Base-by-base conservation (phyloP, 1,139 yeast genomes). In the Yamadazyma dushanensis region DNA sequence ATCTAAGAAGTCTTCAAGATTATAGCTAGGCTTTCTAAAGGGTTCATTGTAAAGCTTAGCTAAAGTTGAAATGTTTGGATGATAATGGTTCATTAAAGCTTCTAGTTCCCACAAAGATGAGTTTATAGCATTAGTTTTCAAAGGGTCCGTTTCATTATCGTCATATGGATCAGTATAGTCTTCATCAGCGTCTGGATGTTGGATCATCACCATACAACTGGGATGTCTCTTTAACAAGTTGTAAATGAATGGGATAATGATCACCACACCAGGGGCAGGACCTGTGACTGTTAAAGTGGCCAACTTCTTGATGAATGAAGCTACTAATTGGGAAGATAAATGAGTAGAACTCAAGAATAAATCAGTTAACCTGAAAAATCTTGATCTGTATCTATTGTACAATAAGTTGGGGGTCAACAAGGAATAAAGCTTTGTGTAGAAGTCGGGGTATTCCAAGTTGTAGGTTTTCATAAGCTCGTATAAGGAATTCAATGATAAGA, bases 51-150 rank as follows among this genome's bases (percentile, higher is more conserved):
- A 84, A 26, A 92, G 86, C 55, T 80, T 83, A 9, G 97, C 97
- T 50, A 92, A 68, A 0, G 97, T 85, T 2, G 97, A 92, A 15
- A 94, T 87, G 52, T 92, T 92, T 8, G 98, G 97, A 60, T 92
- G 97, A 54, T 88, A 92, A 58, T 92, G 99, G n/a, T 76, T 63
- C 71, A 83, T 80, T 41, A 86, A 63, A 0, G 95, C 73, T 43
- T 85, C 88, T 40, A 92, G 57, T 58, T 92, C 98, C 98, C 98
- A 92, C 31, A 90, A 61, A 0, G 97, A 89, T 2, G 96, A 85
- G 6, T 76, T 82, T 29, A 90, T 67, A 2, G 98, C 97, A 20
- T 77, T 68, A 1, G 97, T 84, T 41, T 74, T 66, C 40, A 84
- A 69, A 2, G 98, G 98, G 54, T 92, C 88, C 1, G 44, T 37